Evolutionary conservation across 164 flowering plant genomes (phyloP).

Genomic region (Protea cynaroides): DNA sequence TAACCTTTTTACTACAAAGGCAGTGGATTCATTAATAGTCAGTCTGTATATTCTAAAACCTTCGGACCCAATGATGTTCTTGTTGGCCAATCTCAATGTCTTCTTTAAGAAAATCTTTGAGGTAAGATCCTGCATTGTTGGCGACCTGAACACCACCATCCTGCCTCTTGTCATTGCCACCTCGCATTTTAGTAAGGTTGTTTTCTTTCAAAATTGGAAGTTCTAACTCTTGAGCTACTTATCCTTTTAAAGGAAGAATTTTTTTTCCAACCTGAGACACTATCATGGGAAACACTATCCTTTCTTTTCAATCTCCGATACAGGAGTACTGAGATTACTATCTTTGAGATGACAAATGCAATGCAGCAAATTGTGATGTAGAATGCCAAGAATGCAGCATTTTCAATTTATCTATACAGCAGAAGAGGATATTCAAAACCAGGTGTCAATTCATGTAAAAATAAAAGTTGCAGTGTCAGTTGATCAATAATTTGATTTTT

Average conservation of each 20-base stretch:
- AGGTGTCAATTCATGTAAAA: neutral
- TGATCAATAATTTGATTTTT: neutral
- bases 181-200: neutral
- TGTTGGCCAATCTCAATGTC: constrained; percentile 63
- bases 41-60: constrained; percentile 79
- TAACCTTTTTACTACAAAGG: constrained; percentile 78
- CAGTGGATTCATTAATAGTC: constrained; percentile 38
- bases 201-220: neutral
- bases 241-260: neutral
- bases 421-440: constrained; percentile 3
- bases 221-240: neutral
- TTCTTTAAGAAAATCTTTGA: constrained; percentile 57
- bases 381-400: constrained; percentile 34
- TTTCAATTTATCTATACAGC: constrained; percentile 39
- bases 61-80: constrained; percentile 81
- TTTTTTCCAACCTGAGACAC: constrained; percentile 46
- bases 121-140: constrained; percentile 45
- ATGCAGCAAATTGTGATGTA: constrained; percentile 62
- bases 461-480: neutral
- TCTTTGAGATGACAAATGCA: constrained; percentile 66
- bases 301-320: constrained; percentile 76
- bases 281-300: constrained; percentile 45
- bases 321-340: constrained; percentile 52
- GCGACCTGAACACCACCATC: constrained; percentile 76
- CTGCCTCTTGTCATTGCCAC: constrained; percentile 54